Evolutionary conservation across 1,139 yeast species (phyloP).

Genomic region (Wickerhamomyces sp.): DNA sequence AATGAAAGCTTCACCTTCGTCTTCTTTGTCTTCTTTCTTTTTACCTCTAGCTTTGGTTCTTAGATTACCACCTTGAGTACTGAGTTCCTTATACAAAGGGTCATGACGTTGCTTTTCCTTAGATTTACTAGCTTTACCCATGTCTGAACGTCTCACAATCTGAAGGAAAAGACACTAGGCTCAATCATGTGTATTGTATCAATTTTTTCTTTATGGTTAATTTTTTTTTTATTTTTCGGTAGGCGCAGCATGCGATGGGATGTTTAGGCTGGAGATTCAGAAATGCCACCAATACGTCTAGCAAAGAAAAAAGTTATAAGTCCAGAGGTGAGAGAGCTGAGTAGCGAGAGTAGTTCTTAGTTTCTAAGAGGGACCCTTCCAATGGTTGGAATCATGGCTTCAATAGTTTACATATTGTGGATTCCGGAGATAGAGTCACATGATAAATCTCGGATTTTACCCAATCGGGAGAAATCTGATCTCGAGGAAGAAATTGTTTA

Average conservation of each 20-base stretch:
- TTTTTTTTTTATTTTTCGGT: not conserved
- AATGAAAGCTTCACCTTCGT: conserved; percentile 56
- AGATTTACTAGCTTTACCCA: conserved; percentile 61
- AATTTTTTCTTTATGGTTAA: not conserved
- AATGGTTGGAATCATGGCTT: too few relatives aligned
- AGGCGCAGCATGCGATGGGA: not conserved
- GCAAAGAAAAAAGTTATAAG: not conserved
- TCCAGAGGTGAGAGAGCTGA: not conserved
- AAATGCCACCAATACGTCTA: not conserved
- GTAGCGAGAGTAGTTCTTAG: not conserved
- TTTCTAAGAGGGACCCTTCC: too few relatives aligned
- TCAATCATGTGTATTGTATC: too few relatives aligned
- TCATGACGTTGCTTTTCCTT: conserved; percentile 59
- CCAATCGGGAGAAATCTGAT: not conserved
- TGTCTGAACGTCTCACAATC: conserved; percentile 19
- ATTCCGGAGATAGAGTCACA: not conserved
- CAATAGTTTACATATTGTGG: too few relatives aligned
- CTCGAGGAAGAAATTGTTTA: not conserved
- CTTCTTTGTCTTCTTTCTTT: conserved; percentile 31
- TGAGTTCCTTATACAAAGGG: conserved; percentile 73
- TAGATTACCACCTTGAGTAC: conserved; percentile 67
- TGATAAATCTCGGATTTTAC: not conserved
- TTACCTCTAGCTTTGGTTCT: conserved; percentile 34
- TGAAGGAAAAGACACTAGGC: not conserved
- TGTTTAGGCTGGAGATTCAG: not conserved